These are phyloP conservation scores for Hsuehochloa calcarea DNA, from an alignment of 176 grass and related monocot genomes.

Conservation along the genomic window DNA sequence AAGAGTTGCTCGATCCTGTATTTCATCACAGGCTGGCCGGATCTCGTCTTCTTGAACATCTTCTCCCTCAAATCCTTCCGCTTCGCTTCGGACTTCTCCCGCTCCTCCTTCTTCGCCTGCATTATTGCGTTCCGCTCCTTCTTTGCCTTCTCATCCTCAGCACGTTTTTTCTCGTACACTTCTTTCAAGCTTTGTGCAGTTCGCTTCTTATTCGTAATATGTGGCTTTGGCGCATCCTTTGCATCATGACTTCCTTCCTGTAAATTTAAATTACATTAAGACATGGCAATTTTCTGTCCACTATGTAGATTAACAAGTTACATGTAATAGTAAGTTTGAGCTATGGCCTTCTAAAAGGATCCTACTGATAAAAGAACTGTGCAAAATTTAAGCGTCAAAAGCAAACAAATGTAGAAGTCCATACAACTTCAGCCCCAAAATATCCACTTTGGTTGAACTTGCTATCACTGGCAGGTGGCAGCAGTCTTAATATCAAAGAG, in stretches of 20 bases:
- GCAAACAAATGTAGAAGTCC: background rate
- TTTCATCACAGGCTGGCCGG: constrained; percentile 81
- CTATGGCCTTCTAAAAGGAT: background rate
- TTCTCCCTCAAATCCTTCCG: constrained; percentile 62
- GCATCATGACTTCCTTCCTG: constrained; percentile 40
- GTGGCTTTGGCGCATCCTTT: constrained; percentile 17
- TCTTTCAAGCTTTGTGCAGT: constrained; percentile 57
- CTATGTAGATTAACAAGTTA: background rate
- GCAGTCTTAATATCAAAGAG: background rate
- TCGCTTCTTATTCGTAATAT: constrained; percentile 50
- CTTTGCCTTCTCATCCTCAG: constrained; percentile 70
- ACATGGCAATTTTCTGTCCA: background rate
- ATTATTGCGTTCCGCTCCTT: constrained; percentile 56
- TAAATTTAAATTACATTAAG: background rate
- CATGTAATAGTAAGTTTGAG: background rate
- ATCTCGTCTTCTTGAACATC: constrained; percentile 94
- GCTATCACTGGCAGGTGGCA: background rate
- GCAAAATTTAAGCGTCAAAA: background rate
- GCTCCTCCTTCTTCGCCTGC: constrained; percentile 52
- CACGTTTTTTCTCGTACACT: constrained; percentile 73
- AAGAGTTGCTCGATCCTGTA: constrained; percentile 86
- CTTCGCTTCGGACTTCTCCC: constrained; percentile 56
- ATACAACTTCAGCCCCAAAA: background rate
- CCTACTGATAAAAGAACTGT: background rate
- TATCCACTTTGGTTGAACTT: background rate